Evolutionary conservation across 345 rosid genomes (phyloP), one percentile per base, ranked within the genome.

Genomic region (Aquilaria yunnanensis): DNA sequence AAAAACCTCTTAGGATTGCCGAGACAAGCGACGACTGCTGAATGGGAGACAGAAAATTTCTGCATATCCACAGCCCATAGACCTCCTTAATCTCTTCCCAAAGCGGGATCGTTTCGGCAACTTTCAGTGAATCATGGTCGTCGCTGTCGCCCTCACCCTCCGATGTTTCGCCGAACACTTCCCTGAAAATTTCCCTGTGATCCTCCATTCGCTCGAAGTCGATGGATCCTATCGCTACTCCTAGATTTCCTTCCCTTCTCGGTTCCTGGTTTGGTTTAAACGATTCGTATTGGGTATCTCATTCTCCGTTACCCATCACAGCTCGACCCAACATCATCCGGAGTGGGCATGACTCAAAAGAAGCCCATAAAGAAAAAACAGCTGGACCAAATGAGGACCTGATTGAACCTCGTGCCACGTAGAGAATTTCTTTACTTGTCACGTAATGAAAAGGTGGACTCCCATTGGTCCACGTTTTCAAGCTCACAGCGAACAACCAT

Each of bases 41-140:
- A 37, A 41, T 73, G 52, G 78, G 65, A 51, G 95, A 80, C 67
- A 92, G 86, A 69, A 92, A 89, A 72, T 78, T 73, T 49, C 79
- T 68, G 78, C 81, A 85, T 9, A 91, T 47, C 93, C 88, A 88
- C 57, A 92, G 66, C 12, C 98, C 94, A 14, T 74, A 71, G 63
- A 92, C 80, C 60, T 69, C 75, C 59, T 69, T 41, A 56, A 87
- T 71, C 51, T 54, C 49, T 67, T 84, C 86, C 98, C 98, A 92
- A 1, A 43, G 16, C 4, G 70, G 73, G 14, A 10, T 34, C 33
- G 70, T 47, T 53, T 70, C 72, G 30, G 34, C 63, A 23, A 4
- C 56, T 32, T 16, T n/a, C 1, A n/a, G 0, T 9, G 6, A 11
- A 4, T 34, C 66, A 47, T 70, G 66, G 60, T 70, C 77, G 52